These are phyloP conservation scores for Candida caryicola DNA, from an alignment of 805 yeast genomes.

Conservation along the genomic window DNA sequence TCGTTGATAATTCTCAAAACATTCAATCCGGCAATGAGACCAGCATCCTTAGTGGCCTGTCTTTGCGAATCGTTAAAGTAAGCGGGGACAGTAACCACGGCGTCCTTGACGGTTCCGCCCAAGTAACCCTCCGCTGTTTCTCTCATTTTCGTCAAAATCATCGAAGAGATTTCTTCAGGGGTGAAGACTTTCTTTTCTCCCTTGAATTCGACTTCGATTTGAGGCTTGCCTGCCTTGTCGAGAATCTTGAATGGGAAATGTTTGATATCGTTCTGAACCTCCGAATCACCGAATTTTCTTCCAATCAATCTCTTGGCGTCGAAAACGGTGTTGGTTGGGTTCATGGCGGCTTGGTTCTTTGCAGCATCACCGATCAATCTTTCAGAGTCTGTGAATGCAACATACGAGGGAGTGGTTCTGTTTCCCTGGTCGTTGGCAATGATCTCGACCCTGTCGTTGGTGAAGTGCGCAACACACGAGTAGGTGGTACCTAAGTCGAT, in stretches of 20 bases:
- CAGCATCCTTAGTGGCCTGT: conserved; percentile 46
- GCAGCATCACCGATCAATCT: conserved; percentile 97
- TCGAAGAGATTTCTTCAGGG: conserved; percentile 92
- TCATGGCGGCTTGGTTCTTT: conserved; percentile 97
- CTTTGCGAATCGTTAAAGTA: conserved; percentile 44
- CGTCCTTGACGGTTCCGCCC: conserved; percentile 70
- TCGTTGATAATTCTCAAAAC: conserved; percentile 44
- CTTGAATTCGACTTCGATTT: conserved; percentile 80
- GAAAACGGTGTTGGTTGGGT: conserved; percentile 89
- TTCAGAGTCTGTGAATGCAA: conserved; percentile 93
- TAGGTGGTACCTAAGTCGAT: conserved; percentile 97
- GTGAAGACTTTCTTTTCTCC: conserved; percentile 85
- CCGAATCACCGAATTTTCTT: conserved; percentile 71
- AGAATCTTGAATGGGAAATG: conserved; percentile 86
- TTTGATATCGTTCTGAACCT: conserved; percentile 74
- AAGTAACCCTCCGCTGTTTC: conserved; percentile 89
- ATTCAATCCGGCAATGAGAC: conserved; percentile 45
- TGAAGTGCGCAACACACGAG: conserved; percentile 81
- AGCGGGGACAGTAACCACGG: conserved; percentile 44
- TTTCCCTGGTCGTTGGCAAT: conserved; percentile 98
- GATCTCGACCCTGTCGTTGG: conserved; percentile 86
- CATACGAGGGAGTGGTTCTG: conserved; percentile 96
- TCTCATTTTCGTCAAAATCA: conserved; percentile 90
- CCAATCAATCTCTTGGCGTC: conserved; percentile 96
- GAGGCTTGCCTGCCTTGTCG: conserved; percentile 81